phyloP scores from a whole-genome alignment of 2,329 filamentous ascomycete species.

The Fragosphaeria purpurea region DNA sequence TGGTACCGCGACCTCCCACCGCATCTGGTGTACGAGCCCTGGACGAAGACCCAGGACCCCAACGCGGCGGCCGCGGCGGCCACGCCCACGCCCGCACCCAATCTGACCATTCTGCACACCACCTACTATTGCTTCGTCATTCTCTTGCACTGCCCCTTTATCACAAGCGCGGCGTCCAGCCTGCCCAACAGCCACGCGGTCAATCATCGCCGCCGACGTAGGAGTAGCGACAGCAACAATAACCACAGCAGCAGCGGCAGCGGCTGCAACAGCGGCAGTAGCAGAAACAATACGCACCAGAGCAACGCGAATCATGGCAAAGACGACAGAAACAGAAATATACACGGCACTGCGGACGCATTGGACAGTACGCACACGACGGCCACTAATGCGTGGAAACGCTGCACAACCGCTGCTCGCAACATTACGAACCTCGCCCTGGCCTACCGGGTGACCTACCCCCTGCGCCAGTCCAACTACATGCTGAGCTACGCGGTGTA shows the following conservation, averaged over 20 bases:
- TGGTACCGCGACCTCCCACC: slow-evolving; percentile 8
- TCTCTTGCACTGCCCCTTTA: slow-evolving; percentile 33
- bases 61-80: background rate
- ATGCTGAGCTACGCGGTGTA: slow-evolving; percentile 27
- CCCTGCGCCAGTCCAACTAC: slow-evolving; percentile 24
- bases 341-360: too few species aligned
- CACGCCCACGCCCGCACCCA: slow-evolving; percentile 2
- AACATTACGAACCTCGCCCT: slow-evolving; percentile 24
- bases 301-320: too few species aligned
- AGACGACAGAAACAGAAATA: too few species aligned
- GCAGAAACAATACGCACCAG: background rate
- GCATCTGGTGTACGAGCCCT: slow-evolving; percentile 5
- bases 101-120: slow-evolving; percentile 8
- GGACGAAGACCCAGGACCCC: background rate
- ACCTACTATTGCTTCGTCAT: slow-evolving; percentile 33
- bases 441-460: slow-evolving; percentile 22
- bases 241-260: background rate
- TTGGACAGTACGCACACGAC: background rate
- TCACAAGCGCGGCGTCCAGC: background rate
- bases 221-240: too few species aligned
- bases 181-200: background rate
- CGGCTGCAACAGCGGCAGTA: too few species aligned
- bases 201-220: too few species aligned
- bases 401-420: slow-evolving; percentile 25
- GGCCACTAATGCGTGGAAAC: slow-evolving; percentile 14